These are phyloP conservation scores for Cladosporium sp. DNA, from an alignment of 2,329 filamentous ascomycete species.

Conservation along the genomic window DNA sequence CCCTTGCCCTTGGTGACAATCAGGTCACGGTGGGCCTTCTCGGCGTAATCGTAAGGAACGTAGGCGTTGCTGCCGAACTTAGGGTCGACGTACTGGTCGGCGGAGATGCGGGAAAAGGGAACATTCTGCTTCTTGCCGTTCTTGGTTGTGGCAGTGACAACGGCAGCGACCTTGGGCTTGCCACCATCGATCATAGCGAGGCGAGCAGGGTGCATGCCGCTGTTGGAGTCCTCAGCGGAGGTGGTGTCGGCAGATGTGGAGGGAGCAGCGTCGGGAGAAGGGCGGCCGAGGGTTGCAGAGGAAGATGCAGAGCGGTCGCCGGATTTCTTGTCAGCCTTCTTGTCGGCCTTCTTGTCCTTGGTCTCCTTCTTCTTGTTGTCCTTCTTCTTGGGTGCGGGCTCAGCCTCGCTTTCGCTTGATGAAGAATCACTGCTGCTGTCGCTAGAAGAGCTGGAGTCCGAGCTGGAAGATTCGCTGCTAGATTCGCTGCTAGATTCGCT, in stretches of 20 bases:
- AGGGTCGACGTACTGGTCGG: slow-evolving; percentile 62
- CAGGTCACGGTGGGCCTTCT: slow-evolving; percentile 80
- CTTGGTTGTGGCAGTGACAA: slow-evolving; percentile 22
- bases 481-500: slow-evolving; percentile 11
- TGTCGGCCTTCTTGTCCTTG: slow-evolving; percentile 16
- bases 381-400: slow-evolving; percentile 15
- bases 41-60: slow-evolving; percentile 78
- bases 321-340: slow-evolving; percentile 25
- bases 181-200: slow-evolving; percentile 13
- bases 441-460: slow-evolving; percentile 41
- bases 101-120: slow-evolving; percentile 74
- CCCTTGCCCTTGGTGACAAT: slow-evolving; percentile 91
- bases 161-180: slow-evolving; percentile 7
- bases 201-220: slow-evolving; percentile 38
- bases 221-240: slow-evolving; percentile 30
- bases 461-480: slow-evolving; percentile 37
- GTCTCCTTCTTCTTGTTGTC: slow-evolving; percentile 18
- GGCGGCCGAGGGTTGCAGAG: slow-evolving; percentile 28
- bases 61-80: slow-evolving; percentile 75
- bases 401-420: slow-evolving; percentile 18
- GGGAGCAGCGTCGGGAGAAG: slow-evolving; percentile 12
- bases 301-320: slow-evolving; percentile 35
- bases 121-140: slow-evolving; percentile 52
- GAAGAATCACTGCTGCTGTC: slow-evolving; percentile 17
- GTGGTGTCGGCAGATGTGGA: slow-evolving; percentile 12